Percentiles rank a stretch among this genome's conserved stretches.
phyloP scores from a whole-genome alignment of 495 filamentous ascomycete species.

The Tuber umbilicatum region DNA sequence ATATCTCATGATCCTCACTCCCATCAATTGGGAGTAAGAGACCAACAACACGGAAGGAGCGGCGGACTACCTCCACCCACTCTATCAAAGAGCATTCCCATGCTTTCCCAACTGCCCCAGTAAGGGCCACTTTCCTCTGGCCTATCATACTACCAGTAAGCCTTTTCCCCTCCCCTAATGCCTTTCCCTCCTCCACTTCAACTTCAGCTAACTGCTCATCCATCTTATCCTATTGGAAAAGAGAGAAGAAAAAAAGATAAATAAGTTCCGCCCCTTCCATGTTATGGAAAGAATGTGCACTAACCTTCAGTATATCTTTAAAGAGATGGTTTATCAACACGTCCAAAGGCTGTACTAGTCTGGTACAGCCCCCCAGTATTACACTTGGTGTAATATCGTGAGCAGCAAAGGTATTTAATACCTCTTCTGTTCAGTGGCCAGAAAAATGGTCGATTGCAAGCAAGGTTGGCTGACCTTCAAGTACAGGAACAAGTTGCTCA shows the following conservation, averaged over 20 bases:
- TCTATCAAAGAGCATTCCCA: background rate
- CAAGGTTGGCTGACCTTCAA: background rate
- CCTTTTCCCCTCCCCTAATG: background rate
- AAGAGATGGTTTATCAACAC: background rate
- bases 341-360: background rate
- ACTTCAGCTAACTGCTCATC: background rate
- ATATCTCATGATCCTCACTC: background rate
- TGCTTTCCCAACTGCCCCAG: background rate
- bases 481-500: too few species aligned
- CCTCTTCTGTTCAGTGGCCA: background rate
- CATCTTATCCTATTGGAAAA: background rate
- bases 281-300: background rate
- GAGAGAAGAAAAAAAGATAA: background rate
- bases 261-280: background rate
- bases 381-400: background rate
- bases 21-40: background rate
- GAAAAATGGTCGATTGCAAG: background rate
- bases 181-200: background rate
- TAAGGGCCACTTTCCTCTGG: background rate
- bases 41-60: background rate
- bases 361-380: background rate
- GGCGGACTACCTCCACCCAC: background rate
- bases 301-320: background rate
- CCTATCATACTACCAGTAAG: background rate
- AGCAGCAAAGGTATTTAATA: background rate